Base-by-base conservation (phyloP, 805 yeast species). In the Monosporozyma unispora region DNA sequence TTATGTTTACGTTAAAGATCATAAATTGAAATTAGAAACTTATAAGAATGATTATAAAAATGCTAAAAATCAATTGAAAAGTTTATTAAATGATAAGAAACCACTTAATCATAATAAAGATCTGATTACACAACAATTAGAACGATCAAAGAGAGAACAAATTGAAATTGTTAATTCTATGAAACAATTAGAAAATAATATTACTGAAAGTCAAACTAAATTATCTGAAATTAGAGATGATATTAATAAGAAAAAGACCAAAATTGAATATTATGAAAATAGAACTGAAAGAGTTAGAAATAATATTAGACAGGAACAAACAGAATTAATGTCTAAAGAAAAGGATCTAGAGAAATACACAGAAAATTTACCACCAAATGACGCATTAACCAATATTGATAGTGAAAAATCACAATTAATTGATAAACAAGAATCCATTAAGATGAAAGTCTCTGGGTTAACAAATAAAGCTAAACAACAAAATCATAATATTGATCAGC, bases 1-100 rank as follows among this genome's bases (percentile, higher is more conserved):
- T 2, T 76, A 77, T 55, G 79, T 77, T 18, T 71, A 70, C 28
- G 59, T 76, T 6, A 73, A 73, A 38, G 75, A 73, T 38, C 67
- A 68, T 16, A 67, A 66, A 40, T 54, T 51, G 4, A 62, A 62
- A 25, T 58, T 68, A 29, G 55, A 59, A 10, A 47, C 45, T 3
- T 59, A 59, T 14, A 65, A 67, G 51, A 54, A 49, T 8, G 63
- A 61, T 21, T 57, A 64, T 16, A 64, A 59, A 12, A 56, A 50
- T 4, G 64, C 68, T 6, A 60, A 61, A 31, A 42, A 48, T 59
- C 69, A 44, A 53, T 67, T 46, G 56, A 66, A 42, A 48, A 38
- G 42, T 2, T 39, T 65, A 7, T 31, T 52, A 16, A 52, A 61
- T 3, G 62, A 58, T n/a, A 57, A 59, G 44, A 61, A 62, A 46